Percentiles rank a stretch among this genome's conserved stretches.
These are phyloP conservation scores for Ilyonectria destructans DNA, from an alignment of 2,329 filamentous ascomycete species.

Conservation along the genomic window DNA sequence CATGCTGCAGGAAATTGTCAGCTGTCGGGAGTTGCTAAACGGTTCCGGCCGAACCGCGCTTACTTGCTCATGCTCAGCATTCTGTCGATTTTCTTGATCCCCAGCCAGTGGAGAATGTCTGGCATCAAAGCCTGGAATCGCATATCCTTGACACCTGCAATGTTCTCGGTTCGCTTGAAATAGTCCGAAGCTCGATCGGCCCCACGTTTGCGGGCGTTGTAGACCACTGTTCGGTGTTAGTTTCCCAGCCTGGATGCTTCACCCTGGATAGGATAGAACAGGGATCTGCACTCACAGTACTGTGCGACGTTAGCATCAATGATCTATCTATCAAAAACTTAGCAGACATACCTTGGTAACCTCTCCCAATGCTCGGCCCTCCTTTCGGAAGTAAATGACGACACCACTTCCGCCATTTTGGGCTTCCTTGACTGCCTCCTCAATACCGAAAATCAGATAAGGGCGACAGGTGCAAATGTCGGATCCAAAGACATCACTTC, in stretches of 20 bases:
- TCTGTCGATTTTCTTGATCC: conserved; percentile 97
- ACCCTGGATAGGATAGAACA: conserved; percentile 14
- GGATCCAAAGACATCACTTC: conserved; percentile 96
- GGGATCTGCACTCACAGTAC: conserved; percentile 42
- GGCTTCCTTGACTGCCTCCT: conserved; percentile 97
- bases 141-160: conserved; percentile 97
- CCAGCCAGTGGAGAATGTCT: conserved; percentile 97
- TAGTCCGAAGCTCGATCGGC: conserved; percentile 90
- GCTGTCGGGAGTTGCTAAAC: conserved; percentile 46
- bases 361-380: conserved; percentile 93
- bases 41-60: conserved; percentile 54
- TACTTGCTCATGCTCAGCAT: conserved; percentile 99
- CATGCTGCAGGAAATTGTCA: conserved; percentile 74
- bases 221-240: conserved; percentile 65
- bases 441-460: conserved; percentile 96
- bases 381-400: conserved; percentile 99
- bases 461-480: conserved; percentile 98
- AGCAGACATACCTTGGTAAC: conserved; percentile 86
- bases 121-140: conserved; percentile 99
- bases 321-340: neutral
- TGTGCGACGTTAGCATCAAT: conserved; percentile 38
- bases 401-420: conserved; percentile 94
- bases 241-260: conserved; percentile 30
- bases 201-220: conserved; percentile 87
- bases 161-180: conserved; percentile 98